Evolutionary conservation across 306 rosid genomes (phyloP), one percentile per base, ranked within the genome.

Genomic region (Heteromeles arbutifolia): DNA sequence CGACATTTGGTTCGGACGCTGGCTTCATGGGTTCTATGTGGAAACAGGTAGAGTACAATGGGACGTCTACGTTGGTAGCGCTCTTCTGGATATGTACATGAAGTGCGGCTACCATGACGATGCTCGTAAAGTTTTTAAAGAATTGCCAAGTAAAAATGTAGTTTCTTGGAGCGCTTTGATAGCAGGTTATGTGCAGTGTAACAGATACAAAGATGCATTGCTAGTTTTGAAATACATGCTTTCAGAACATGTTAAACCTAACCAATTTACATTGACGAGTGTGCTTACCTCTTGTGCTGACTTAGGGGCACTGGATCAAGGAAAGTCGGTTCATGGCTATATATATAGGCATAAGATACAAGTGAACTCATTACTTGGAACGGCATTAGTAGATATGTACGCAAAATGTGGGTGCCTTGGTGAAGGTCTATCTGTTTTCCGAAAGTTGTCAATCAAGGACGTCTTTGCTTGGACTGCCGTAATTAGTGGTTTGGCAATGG

Each of bases 401-500:
- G 82, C 90, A 66, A 91, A 91, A 79, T 91, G 93, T 4, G 96
- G 93, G 59, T 88, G 88, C 78, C 79, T 87, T 65, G 89, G 86
- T 62, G 77, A 79, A 63, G 91, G 92, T 70, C 67, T 76, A n/a
- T 84, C 66, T 66, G 77, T 87, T 74, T 91, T 91, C 56, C 48
- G 17, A 48, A 68, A 21, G 9, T 6, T 72, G 39, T 25, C 17
- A 0, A 22, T 34, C 24, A 69, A 73, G 41, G 69, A 34, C 84
- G 92, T 92, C 86, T 89, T 59, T 86, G 89, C 90, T 32, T 89
- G 97, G 95, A 87, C 87, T 88, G 90, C 95, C 67, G 82, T 91
- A 82, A 86, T 89, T 80, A 90, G 89, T 79, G 97, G 95, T 79
- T 84, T 91, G 80, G 92, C 92, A 61, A 83, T 80, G 86, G 89